Evolutionary conservation across 257 asterid species (phyloP).

Genomic region (Solanum infundibuliforme): DNA sequence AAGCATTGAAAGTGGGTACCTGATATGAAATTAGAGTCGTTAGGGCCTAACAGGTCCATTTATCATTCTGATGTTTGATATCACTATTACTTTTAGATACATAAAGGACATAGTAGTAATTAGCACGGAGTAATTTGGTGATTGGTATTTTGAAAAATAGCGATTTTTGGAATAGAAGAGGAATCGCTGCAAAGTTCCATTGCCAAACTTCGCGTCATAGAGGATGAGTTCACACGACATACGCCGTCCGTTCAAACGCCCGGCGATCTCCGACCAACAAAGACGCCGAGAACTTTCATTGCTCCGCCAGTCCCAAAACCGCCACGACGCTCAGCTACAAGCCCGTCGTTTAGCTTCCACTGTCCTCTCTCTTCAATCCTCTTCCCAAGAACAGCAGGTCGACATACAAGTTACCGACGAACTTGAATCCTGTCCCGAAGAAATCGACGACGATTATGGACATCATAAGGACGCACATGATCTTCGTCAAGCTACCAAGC

Average conservation of each 20-base stretch:
- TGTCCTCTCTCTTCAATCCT: slow-evolving; percentile 40
- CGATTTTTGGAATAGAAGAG: neutral
- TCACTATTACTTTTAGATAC: neutral
- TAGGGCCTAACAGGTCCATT: neutral
- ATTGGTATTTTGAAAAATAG: neutral
- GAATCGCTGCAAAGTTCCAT: neutral
- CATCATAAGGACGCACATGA: slow-evolving; percentile 18
- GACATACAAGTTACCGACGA: neutral
- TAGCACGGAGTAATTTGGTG: neutral
- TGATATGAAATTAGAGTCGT: neutral
- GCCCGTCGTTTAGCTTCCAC: slow-evolving; percentile 80
- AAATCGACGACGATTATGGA: slow-evolving; percentile 11
- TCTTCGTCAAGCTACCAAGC: slow-evolving; percentile 51
- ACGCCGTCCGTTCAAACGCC: slow-evolving; percentile 86
- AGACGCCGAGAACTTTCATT: slow-evolving; percentile 75
- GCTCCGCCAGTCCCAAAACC: slow-evolving; percentile 69
- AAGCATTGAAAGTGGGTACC: neutral
- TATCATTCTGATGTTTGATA: neutral
- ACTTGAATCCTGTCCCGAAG: slow-evolving; percentile 10
- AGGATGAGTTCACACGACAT: slow-evolving; percentile 67
- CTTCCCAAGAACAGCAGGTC: neutral
- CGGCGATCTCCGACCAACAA: slow-evolving; percentile 83
- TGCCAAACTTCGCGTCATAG: neutral
- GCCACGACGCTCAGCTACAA: slow-evolving; percentile 75
- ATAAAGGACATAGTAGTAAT: neutral